Evolutionary conservation across 176 grass and related monocot genomes (phyloP), one percentile per base, ranked within the genome.

Genomic region (Oryza brachyantha): DNA sequence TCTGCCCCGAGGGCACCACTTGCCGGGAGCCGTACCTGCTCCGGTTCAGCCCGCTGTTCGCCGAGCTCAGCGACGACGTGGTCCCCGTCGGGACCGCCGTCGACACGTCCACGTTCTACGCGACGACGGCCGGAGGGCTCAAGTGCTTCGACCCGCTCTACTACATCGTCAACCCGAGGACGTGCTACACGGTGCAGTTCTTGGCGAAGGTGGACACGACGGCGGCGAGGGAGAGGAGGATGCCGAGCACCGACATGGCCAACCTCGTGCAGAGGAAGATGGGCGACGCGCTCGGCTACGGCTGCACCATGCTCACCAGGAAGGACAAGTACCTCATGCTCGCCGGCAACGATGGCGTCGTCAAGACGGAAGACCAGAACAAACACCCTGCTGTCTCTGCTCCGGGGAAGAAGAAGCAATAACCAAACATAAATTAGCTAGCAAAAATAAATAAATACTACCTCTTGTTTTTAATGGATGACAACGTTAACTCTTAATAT

Each of bases 251-350:
- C 2, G 86, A 91, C 11, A 19, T 89, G 50, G 93, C 90, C 3
- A 97, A 97, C 52, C 66, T 52, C 12, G 85, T 97, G 58, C 90
- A 97, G 86, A 68, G 19, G 14, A 39, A 77, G 78, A 91, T 97
- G 42, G 90, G 88, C 16, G 70, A 72, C 0, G 93, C 90, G 25
- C 69, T 97, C 1, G 90, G 93, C 0, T 97, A 86, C 8, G 61
- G 70, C 0, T 97, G 88, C 74, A 93, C 93, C 19, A 86, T 82
- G 70, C 75, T 97, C 26, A 93, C 93, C 10, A 86, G 93, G 77
- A 97, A 82, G 86, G 90, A 93, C 31, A 97, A 93, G 80, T 97
- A 97, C 73, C 79, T 86, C 68, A 89, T 93, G 83, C 88, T 97
- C 7, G 90, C 88, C 10, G 93, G 83, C 5, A 93, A 93, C 76